Evolutionary conservation across 2,329 filamentous ascomycete genomes (phyloP).

Genomic region (Aspergillus aculeatus): DNA sequence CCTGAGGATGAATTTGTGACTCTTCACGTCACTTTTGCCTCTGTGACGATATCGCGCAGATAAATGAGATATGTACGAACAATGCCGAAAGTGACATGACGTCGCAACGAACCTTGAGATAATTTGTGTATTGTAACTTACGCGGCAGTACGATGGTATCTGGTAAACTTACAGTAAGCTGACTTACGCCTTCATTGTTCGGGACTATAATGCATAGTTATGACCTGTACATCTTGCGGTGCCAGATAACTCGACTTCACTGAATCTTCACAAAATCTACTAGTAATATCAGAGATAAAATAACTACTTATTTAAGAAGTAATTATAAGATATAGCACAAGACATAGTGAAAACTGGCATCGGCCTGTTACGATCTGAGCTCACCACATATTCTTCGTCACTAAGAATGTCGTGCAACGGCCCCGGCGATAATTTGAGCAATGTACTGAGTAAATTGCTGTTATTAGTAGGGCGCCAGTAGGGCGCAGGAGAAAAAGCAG

Average conservation of each 20-base stretch:
- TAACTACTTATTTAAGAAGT: too few species aligned
- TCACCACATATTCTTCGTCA: not conserved
- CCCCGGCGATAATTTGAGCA: too few species aligned
- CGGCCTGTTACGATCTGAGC: not conserved
- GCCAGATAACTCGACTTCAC: too few species aligned
- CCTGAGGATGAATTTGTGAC: not conserved
- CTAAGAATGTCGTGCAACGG: not conserved
- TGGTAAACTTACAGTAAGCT: not conserved
- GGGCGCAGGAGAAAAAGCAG: not conserved
- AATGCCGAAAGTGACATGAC: conserved; percentile 14
- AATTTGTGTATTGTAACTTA: conserved; percentile 8
- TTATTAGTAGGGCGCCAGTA: not conserved
- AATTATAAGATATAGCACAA: too few species aligned
- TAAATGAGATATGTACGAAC: not conserved
- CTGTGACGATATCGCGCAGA: not conserved
- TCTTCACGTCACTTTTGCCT: not conserved
- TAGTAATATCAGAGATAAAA: too few species aligned
- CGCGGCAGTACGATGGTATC: not conserved
- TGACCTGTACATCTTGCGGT: not conserved
- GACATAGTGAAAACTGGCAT: too few species aligned
- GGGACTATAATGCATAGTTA: not conserved
- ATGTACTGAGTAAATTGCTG: not conserved
- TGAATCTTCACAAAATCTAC: too few species aligned
- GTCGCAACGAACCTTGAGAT: conserved; percentile 11
- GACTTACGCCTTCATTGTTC: not conserved